These are phyloP conservation scores for Pythium monospermum DNA, from an alignment of 352 stramenopile species.

Conservation along the genomic window DNA sequence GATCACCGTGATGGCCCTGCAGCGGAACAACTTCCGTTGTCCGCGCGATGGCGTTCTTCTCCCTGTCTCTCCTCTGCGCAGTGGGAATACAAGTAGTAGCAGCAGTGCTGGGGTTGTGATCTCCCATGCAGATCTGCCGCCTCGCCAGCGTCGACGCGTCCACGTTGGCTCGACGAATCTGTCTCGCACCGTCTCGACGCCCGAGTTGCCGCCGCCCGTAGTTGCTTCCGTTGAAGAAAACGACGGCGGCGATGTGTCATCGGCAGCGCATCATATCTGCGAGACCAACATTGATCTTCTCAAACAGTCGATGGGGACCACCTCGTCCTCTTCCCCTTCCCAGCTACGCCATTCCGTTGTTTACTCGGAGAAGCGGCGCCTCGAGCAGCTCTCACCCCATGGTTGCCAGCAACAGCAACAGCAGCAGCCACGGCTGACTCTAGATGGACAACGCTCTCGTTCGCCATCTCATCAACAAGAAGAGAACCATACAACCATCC, in stretches of 20 bases:
- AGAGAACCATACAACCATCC: not conserved
- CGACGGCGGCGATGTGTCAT: constrained; percentile 11
- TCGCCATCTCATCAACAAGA: not conserved
- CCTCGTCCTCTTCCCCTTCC: too few species aligned
- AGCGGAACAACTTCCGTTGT: constrained; percentile 65
- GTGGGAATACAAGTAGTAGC: too few species aligned
- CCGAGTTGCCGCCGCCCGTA: constrained; percentile 3
- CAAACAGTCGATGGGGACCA: constrained; percentile 27
- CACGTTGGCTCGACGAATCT: constrained; percentile 76
- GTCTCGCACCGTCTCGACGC: constrained; percentile 23
- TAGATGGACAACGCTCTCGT: too few species aligned
- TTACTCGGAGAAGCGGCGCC: constrained; percentile 12
- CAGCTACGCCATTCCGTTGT: constrained; percentile 13
- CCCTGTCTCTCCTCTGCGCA: too few species aligned
- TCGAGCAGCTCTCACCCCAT: not conserved
- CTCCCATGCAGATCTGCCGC: constrained; percentile 44
- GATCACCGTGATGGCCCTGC: constrained; percentile 25
- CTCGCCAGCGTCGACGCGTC: constrained; percentile 54
- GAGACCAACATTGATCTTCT: constrained; percentile 46
- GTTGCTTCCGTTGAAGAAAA: not conserved
- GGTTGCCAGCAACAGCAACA: not conserved
- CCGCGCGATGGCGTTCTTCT: constrained; percentile 22
- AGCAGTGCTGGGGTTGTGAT: constrained; percentile 22
- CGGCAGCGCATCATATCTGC: constrained; percentile 24
- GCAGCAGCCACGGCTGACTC: not conserved